Base-by-base conservation (phyloP, 202 grass and related monocot species). In the Eragrostis tef region DNA sequence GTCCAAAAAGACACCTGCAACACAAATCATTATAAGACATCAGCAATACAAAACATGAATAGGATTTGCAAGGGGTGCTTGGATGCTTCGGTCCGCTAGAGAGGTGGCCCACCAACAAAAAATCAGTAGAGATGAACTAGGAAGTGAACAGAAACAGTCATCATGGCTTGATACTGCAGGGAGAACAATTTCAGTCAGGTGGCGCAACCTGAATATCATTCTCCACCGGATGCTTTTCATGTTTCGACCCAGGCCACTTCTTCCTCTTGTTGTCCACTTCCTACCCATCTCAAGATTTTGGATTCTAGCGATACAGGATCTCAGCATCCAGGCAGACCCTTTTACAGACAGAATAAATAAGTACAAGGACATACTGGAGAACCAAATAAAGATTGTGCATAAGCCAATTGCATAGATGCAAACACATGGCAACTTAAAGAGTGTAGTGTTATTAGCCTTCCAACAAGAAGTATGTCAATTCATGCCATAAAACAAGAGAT, bases 251-350 rank as follows among this genome's bases (percentile, higher is more conserved):
- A 78, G 77, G 66, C 51, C 71, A 81, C 73, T 81, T 81, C 66
- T 6, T 85, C 75, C 88, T 80, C 77, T 87, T 87, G 84, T 52
- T 71, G 70, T 80, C 85, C 70, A 87, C 89, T 81, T 85, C 89
- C 77, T 91, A 91, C 48, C 81, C 81, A 90, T 81, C 81, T 87
- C 71, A 87, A 81, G 85, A 81, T 66, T 67, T 75, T 82, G 66
- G 73, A 61, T 71, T 84, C 71, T 63, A 90, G 72, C 21, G 12
- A 84, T 78, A 78, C 44, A 87, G 77, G 85, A 85, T 79, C 85
- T 91, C 89, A 72, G 72, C 85, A 91, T 87, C 85, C 81, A 91
- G 77, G 65, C 89, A 85, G 77, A 73, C 89, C 82, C 85, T 91
- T 88, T 88, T 85, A 88, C 61, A 85, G 44, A 85, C 41, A 90